Evolutionary conservation across 2,329 filamentous ascomycete species (phyloP).

Genomic region (Pseudocercospora fuligena): DNA sequence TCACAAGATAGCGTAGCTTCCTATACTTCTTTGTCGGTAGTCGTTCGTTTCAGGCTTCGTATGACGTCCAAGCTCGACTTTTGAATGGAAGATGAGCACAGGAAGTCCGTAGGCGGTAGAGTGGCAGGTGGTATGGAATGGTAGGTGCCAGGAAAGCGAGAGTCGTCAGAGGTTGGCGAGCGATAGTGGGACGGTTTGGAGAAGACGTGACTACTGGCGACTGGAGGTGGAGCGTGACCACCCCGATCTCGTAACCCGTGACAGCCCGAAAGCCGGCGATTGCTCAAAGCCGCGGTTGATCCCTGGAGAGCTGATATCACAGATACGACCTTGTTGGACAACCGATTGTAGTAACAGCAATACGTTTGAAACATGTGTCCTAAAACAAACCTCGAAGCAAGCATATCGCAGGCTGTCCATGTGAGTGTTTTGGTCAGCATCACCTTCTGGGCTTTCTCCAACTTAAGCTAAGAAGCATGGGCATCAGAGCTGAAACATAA

Average conservation of each 20-base stretch:
- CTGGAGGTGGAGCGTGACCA: neutral
- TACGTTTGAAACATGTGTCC: neutral
- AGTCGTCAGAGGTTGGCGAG: neutral
- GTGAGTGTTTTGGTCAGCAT: neutral
- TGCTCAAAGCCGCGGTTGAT: neutral
- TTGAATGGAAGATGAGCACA: neutral
- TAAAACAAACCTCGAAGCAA: neutral
- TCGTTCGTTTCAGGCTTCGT: conserved; percentile 8
- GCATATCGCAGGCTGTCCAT: neutral
- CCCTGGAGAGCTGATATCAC: neutral
- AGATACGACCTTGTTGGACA: neutral
- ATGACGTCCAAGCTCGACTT: neutral
- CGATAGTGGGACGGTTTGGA: neutral
- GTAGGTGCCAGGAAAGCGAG: neutral
- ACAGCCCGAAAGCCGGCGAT: neutral
- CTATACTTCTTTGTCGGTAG: conserved; percentile 6
- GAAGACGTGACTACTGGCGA: neutral
- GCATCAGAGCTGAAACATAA: neutral
- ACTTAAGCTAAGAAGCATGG: neutral
- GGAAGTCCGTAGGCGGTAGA: neutral
- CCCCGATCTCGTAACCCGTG: too few relatives aligned
- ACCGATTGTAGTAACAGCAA: neutral
- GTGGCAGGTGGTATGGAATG: neutral
- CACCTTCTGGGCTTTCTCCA: neutral
- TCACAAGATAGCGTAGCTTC: conserved; percentile 3